These are phyloP conservation scores for Aspergillus amoenus DNA, from an alignment of 2,329 filamentous ascomycete species.

Conservation along the genomic window DNA sequence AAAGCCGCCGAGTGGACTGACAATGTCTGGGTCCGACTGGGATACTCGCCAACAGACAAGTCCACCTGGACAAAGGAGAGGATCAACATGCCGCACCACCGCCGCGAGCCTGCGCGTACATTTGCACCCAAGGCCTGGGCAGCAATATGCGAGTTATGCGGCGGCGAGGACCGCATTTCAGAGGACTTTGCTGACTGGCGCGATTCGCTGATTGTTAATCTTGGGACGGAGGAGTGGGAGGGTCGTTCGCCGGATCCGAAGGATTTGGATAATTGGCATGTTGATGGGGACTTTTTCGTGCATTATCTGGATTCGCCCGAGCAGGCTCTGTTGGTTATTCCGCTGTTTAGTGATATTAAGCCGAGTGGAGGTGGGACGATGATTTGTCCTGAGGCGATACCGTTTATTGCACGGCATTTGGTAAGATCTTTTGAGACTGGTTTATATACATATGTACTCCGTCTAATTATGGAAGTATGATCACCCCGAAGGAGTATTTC, in stretches of 20 bases:
- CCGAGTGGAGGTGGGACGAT: slow-evolving; percentile 63
- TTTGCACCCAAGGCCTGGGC: slow-evolving; percentile 67
- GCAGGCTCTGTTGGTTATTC: slow-evolving; percentile 67
- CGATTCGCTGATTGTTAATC: slow-evolving; percentile 69
- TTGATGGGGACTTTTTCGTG: slow-evolving; percentile 71
- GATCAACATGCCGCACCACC: slow-evolving; percentile 65
- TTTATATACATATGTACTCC: too few species aligned
- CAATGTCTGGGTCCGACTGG: slow-evolving; percentile 63
- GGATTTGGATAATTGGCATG: slow-evolving; percentile 62
- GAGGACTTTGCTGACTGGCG: slow-evolving; percentile 57
- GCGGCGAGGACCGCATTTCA: slow-evolving; percentile 58
- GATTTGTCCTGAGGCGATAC: slow-evolving; percentile 62
- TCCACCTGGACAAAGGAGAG: slow-evolving; percentile 63
- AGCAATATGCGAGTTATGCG: slow-evolving; percentile 65
- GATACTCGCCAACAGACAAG: slow-evolving; percentile 63
- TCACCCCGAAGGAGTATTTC: slow-evolving; percentile 65
- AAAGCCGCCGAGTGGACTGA: slow-evolving; percentile 50
- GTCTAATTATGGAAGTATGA: slow-evolving; percentile 39
- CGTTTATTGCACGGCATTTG: slow-evolving; percentile 57
- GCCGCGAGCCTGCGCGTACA: slow-evolving; percentile 51
- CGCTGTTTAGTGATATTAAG: slow-evolving; percentile 64
- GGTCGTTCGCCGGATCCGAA: slow-evolving; percentile 54
- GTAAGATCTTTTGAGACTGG: slow-evolving; percentile 19
- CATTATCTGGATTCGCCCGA: slow-evolving; percentile 71
- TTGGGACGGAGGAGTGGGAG: slow-evolving; percentile 57